phyloP scores from a whole-genome alignment of 805 yeast species.

The Sugiyamaella marilandica region DNA sequence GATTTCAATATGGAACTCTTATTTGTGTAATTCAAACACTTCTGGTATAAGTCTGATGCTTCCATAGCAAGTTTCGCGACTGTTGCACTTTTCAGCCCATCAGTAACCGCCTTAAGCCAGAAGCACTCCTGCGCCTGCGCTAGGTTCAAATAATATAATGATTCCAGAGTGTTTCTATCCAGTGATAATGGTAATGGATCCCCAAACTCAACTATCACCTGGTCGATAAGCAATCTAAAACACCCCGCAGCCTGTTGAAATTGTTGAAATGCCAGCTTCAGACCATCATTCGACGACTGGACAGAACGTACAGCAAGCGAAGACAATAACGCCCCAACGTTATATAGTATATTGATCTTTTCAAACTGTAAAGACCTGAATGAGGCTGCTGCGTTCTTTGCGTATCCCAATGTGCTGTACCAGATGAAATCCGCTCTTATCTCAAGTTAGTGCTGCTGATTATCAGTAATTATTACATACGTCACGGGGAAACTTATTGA shows the following conservation, averaged over 20 bases:
- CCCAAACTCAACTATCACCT: conserved; percentile 22
- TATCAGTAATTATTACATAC: conserved; percentile 23
- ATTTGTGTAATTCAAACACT: conserved; percentile 41
- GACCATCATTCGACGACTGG: conserved; percentile 43
- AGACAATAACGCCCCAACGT: conserved; percentile 62
- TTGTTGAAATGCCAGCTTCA: conserved; percentile 56
- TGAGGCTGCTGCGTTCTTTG: conserved; percentile 45
- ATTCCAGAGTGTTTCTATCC: conserved; percentile 44
- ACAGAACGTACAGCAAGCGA: conserved; percentile 48
- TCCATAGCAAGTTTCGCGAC: conserved; percentile 63
- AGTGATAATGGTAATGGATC: conserved; percentile 42
- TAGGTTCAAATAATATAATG: conserved; percentile 51
- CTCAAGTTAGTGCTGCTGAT: conserved; percentile 8
- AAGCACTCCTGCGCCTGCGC: conserved; percentile 87
- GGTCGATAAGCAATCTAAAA: conserved; percentile 39
- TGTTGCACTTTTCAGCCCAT: conserved; percentile 50
- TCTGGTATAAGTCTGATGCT: conserved; percentile 51
- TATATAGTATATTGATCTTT: conserved; percentile 56
- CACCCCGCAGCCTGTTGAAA: conserved; percentile 72
- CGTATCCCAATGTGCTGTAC: conserved; percentile 63
- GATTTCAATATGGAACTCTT: conserved; percentile 48
- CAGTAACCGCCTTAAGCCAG: conserved; percentile 66
- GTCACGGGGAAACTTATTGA: conserved; percentile 59
- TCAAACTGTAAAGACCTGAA: conserved; percentile 54
- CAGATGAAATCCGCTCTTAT: conserved; percentile 53